A percentile compares a stretch with the other conserved stretches of the same genome.
phyloP scores from a whole-genome alignment of 768 basidiomycete genomes.

The Austroboletus eburneus region DNA sequence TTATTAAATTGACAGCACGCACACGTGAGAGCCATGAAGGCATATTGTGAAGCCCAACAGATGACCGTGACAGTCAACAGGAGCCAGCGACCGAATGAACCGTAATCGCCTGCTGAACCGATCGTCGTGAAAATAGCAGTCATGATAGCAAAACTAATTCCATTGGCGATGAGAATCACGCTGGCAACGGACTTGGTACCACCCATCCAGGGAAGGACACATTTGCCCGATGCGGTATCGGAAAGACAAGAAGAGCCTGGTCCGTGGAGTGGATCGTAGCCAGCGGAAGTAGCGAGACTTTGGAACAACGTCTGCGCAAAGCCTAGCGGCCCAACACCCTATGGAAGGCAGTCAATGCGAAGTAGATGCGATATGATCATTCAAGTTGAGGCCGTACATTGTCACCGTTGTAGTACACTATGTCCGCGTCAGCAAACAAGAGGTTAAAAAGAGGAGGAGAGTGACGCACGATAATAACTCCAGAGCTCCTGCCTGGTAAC shows the following conservation, averaged over 20 bases:
- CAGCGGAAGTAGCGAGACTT: conserved; percentile 63
- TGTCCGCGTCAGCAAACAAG: background rate
- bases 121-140: conserved; percentile 79
- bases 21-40: conserved; percentile 72
- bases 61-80: conserved; percentile 66
- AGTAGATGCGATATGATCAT: background rate
- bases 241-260: conserved; percentile 65
- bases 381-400: conserved; percentile 47
- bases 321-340: conserved; percentile 67
- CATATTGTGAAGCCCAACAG: conserved; percentile 80
- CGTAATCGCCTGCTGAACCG: conserved; percentile 39
- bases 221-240: conserved; percentile 58
- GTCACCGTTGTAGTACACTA: conserved; percentile 81
- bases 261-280: conserved; percentile 66
- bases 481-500: conserved; percentile 73
- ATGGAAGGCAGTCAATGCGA: background rate
- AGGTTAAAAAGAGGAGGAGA: background rate
- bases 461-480: conserved; percentile 63
- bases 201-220: conserved; percentile 73
- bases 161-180: conserved; percentile 73
- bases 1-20: conserved; percentile 14
- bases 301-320: conserved; percentile 78
- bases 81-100: conserved; percentile 69
- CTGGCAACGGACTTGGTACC: conserved; percentile 74
- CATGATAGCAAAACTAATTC: conserved; percentile 76